phyloP scores from a whole-genome alignment of 129 eudicot genomes.

The Oenanthe sinensis region DNA sequence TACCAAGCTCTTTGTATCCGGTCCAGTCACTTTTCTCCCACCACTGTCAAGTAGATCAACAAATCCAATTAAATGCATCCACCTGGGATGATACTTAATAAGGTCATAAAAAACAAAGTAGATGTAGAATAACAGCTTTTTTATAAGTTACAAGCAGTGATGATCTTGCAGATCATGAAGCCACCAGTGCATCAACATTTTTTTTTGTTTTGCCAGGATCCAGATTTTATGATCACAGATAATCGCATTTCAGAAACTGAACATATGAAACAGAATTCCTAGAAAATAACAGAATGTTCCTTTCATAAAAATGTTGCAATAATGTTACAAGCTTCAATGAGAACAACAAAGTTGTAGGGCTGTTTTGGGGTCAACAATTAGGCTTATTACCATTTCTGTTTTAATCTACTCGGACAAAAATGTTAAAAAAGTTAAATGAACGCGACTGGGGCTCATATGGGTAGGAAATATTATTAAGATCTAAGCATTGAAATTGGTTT shows the following conservation, averaged over 20 bases:
- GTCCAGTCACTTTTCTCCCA: conserved; percentile 99
- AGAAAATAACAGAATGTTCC: not conserved
- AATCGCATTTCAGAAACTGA: not conserved
- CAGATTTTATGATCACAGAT: not conserved
- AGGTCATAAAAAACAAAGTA: conserved; percentile 27
- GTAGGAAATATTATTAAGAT: not conserved
- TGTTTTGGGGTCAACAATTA: not conserved
- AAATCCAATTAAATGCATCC: conserved; percentile 82
- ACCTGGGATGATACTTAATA: conserved; percentile 80
- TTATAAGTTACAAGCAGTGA: not conserved
- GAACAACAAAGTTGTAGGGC: not conserved
- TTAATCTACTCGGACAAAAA: not conserved
- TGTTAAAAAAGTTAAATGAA: not conserved
- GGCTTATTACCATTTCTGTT: not conserved
- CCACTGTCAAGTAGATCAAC: conserved; percentile 95
- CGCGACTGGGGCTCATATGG: not conserved
- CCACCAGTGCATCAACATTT: not conserved
- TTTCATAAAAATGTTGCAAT: not conserved
- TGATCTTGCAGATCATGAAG: not conserved
- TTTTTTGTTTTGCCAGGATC: not conserved
- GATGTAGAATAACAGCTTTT: not conserved
- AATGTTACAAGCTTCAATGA: not conserved
- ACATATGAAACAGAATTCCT: not conserved
- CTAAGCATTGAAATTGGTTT: not conserved
- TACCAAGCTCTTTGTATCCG: conserved; percentile 97